Evolutionary conservation across 768 basidiomycete species (phyloP).

Genomic region (Lactarius hatsudake): DNA sequence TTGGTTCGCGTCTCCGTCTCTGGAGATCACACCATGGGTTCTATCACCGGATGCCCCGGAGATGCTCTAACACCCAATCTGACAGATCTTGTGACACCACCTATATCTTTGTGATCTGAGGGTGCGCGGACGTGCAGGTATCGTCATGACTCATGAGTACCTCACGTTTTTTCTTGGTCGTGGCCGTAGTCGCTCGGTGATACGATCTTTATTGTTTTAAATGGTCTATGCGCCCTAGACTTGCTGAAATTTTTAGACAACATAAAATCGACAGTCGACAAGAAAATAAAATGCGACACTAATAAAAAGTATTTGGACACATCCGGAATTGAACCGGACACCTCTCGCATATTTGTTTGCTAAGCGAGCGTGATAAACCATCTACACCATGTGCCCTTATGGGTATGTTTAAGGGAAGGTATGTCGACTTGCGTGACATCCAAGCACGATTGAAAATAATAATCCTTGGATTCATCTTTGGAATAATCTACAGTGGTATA

Average conservation of each 20-base stretch:
- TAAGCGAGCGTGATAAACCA: conserved; percentile 25
- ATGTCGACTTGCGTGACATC: neutral
- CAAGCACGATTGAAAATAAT: neutral
- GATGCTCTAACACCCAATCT: no score
- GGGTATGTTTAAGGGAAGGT: conserved; percentile 32
- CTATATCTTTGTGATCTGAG: no score
- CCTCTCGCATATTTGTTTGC: conserved; percentile 16
- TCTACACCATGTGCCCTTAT: conserved; percentile 26
- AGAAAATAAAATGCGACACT: neutral
- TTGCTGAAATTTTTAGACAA: neutral
- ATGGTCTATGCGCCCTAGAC: no score
- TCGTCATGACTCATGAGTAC: no score
- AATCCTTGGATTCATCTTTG: neutral
- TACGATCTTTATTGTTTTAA: no score
- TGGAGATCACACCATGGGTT: neutral
- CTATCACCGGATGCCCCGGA: no score
- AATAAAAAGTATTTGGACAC: conserved; percentile 8
- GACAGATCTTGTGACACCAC: no score
- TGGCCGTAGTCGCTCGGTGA: no score
- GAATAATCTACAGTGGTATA: neutral
- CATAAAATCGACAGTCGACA: neutral
- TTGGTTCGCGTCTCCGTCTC: neutral
- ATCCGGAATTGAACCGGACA: conserved; percentile 25
- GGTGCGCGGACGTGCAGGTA: no score
- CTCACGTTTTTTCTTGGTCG: no score